Evolutionary conservation across 179 eudicot species (phyloP), one percentile per base, ranked within the genome.

Genomic region (Beta macrorhiza): DNA sequence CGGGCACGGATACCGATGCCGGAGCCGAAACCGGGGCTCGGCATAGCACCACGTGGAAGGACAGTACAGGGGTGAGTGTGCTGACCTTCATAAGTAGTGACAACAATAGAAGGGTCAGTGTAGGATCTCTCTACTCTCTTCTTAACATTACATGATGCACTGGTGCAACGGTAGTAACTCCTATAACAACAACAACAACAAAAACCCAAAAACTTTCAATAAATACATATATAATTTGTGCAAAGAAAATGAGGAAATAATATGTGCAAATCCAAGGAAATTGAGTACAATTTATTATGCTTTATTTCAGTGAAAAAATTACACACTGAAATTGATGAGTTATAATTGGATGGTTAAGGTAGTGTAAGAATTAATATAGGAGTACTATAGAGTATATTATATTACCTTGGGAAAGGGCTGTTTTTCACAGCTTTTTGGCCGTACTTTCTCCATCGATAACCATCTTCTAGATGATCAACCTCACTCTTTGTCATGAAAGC

Each of bases 401-500:
- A 64, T 9, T 9, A 87, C 88, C 88, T 85, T 20, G 88, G 86
- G 78, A 85, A 87, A 79, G 88, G 88, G 83, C 88, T 87, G 80
- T 85, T 83, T 52, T 87, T 85, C 7, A 87, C 88, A 81, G 90
- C 86, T 76, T 87, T 85, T 83, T 85, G 88, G 74, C 88, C 88
- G 57, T 85, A 87, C 80, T 87, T 85, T 78, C 89, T 83, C 88
- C 88, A 87, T 61, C 90, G 69, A 61, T 81, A 87, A 5, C 88
- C 90, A 83, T 87, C 90, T 84, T 87, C 90, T 72, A 87, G 85
- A 81, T 85, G 90, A 87, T 87, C 88, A 81, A 87, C 88, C 17
- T 87, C 88, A 70, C 88, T 87, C 87, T 84, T 85, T 81, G 90
- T 87, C 90, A 87, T 85, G 85, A 87, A 87, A 0, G 90, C 88